phyloP scores from a whole-genome alignment of 2,329 filamentous ascomycete species.

The Colletotrichum brevisporum region DNA sequence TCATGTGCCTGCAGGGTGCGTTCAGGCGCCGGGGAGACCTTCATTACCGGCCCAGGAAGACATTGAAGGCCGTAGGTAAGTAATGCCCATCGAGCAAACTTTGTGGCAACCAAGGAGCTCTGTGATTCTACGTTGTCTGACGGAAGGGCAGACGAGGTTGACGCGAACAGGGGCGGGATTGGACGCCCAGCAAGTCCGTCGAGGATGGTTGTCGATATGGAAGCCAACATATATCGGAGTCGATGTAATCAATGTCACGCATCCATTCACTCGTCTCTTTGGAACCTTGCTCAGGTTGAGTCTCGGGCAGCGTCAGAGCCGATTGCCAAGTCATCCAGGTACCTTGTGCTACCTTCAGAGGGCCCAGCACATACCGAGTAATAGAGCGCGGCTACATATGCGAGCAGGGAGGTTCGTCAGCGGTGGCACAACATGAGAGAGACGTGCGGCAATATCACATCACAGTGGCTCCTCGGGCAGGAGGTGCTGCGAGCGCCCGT shows the following conservation, averaged over 20 bases:
- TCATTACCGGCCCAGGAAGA: conserved; percentile 10
- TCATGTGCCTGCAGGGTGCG: conserved; percentile 2
- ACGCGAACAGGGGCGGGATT: not conserved
- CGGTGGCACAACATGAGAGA: not conserved
- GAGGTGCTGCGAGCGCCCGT: conserved; percentile 28
- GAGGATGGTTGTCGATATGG: conserved; percentile 2
- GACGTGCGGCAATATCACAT: not conserved
- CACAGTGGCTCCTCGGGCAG: conserved; percentile 13
- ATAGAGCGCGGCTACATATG: too few species aligned
- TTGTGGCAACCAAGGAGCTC: not conserved
- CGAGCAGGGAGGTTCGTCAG: too few species aligned
- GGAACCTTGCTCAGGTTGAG: not conserved
- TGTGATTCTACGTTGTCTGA: not conserved
- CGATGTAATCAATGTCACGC: not conserved
- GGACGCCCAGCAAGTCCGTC: not conserved
- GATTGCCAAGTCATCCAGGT: not conserved
- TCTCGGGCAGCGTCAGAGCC: not conserved
- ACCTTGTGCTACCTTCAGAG: too few species aligned
- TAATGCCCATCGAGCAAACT: conserved; percentile 6
- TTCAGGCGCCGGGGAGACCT: not conserved
- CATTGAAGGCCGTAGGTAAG: not conserved
- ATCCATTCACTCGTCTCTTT: not conserved
- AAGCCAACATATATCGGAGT: conserved; percentile 4
- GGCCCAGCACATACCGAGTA: too few species aligned
- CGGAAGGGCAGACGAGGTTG: not conserved